A percentile compares a stretch with the other conserved stretches of the same genome.
phyloP scores from a whole-genome alignment of 208 protist species.

The Acanthamoeba culbertsoni region DNA sequence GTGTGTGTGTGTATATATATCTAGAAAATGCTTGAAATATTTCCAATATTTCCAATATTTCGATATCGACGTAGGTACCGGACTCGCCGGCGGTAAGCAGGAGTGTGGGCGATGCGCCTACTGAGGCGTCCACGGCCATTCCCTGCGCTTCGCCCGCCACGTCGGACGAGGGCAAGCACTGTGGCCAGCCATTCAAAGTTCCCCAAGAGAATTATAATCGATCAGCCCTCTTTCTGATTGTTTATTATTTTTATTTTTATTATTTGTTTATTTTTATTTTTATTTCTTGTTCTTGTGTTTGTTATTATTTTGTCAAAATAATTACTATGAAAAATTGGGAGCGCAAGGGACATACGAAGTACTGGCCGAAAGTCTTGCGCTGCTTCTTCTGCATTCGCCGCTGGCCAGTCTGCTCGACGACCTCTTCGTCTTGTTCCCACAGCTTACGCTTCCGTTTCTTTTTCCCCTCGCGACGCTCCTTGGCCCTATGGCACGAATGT shows the following conservation, averaged over 20 bases:
- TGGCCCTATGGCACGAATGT: neutral
- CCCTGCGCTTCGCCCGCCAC: neutral
- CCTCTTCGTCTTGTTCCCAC: neutral
- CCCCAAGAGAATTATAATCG: neutral
- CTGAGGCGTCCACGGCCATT: neutral
- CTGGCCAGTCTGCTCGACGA: slow-evolving; percentile 47
- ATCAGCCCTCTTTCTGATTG: no score
- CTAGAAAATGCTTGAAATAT: no score
- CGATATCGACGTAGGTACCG: neutral
- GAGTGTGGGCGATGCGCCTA: neutral
- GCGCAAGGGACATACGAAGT: neutral
- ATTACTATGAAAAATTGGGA: neutral
- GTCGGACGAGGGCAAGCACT: slow-evolving; percentile 2
- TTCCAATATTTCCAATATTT: no score
- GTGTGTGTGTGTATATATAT: no score
- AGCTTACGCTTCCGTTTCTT: slow-evolving; percentile 23
- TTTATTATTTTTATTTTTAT: no score
- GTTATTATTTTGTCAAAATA: no score
- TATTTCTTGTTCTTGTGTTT: no score
- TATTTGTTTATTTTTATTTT: no score
- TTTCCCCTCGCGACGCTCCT: neutral
- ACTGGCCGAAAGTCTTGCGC: slow-evolving; percentile 1
- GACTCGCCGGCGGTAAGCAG: no score
- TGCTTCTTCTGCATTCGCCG: slow-evolving; percentile 5
- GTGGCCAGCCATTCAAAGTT: neutral